A percentile compares a stretch with the other conserved stretches of the same genome.
phyloP scores from a whole-genome alignment of 495 filamentous ascomycete genomes.

The Podospora pseudocomata region DNA sequence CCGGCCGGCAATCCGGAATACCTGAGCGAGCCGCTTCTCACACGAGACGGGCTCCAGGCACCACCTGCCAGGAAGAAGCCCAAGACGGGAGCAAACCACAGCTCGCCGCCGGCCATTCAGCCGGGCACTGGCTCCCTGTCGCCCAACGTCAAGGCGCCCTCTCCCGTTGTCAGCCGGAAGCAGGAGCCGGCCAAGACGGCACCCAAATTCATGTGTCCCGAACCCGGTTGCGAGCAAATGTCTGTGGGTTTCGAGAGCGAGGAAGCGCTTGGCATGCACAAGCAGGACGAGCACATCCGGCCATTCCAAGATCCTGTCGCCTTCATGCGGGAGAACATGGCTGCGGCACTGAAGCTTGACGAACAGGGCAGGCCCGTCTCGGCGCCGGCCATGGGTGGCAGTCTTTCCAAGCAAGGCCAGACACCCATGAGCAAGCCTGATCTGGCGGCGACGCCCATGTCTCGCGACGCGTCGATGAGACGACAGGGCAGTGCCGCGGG shows the following conservation, averaged over 20 bases:
- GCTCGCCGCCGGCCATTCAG: slow-evolving; percentile 25
- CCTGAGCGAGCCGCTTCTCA: slow-evolving; percentile 41
- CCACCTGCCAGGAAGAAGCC: slow-evolving; percentile 53
- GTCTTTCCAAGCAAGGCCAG: slow-evolving; percentile 44
- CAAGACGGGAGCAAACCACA: slow-evolving; percentile 34
- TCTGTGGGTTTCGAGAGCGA: slow-evolving; percentile 51
- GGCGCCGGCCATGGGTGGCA: slow-evolving; percentile 32
- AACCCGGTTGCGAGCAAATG: slow-evolving; percentile 44
- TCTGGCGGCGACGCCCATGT: slow-evolving; percentile 41
- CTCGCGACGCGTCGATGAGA: slow-evolving; percentile 45
- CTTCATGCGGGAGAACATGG: slow-evolving; percentile 47
- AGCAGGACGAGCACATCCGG: slow-evolving; percentile 52
- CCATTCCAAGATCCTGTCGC: slow-evolving; percentile 51
- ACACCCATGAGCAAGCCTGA: slow-evolving; percentile 39
- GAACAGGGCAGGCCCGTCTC: slow-evolving; percentile 40
- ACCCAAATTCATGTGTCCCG: slow-evolving; percentile 42
- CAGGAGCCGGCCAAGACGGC: slow-evolving; percentile 31
- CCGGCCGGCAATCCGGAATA: slow-evolving; percentile 67
- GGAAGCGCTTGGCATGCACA: slow-evolving; percentile 50
- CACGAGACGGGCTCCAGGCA: slow-evolving; percentile 49
- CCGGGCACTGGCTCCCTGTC: slow-evolving; percentile 39
- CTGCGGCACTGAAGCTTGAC: slow-evolving; percentile 44
- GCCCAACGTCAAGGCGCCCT: slow-evolving; percentile 45
- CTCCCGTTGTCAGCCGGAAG: slow-evolving; percentile 47
- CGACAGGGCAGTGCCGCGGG: slow-evolving; percentile 40